Percentiles rank a stretch among this genome's conserved stretches.
phyloP scores from a whole-genome alignment of 108 stramenopile species.

The Stephanodiscus triporus region DNA sequence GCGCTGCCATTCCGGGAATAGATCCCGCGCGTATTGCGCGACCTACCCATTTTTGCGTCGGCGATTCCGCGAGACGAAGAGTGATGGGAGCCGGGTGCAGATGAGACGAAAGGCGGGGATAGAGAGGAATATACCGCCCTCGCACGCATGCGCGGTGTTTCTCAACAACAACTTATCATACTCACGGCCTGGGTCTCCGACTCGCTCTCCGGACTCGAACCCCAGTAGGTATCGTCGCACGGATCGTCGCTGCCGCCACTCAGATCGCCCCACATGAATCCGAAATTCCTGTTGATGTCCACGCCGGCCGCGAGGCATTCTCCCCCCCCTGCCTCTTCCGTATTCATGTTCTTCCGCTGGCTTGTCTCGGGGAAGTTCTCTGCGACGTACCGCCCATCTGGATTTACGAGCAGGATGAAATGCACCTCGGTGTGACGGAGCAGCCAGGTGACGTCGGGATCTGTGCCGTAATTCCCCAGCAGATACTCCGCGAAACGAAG shows the following conservation, averaged over 20 bases:
- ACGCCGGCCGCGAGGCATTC: conserved; percentile 32
- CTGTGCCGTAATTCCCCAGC: conserved; percentile 24
- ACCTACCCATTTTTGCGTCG: no score
- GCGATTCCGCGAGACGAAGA: no score
- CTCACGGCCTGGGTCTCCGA: conserved; percentile 54
- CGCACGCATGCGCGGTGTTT: no score
- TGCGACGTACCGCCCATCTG: conserved; percentile 57
- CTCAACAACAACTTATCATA: no score
- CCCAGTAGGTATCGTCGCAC: conserved; percentile 47
- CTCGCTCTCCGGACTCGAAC: conserved; percentile 48
- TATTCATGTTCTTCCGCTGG: conserved; percentile 59
- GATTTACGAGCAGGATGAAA: conserved; percentile 58
- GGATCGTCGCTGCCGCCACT: conserved; percentile 37
- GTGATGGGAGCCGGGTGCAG: neutral
- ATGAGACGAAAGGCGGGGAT: neutral
- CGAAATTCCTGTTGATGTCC: conserved; percentile 68
- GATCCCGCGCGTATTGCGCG: conserved; percentile 32
- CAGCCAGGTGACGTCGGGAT: conserved; percentile 51
- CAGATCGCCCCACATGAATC: conserved; percentile 57
- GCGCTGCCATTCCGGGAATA: conserved; percentile 55
- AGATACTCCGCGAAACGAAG: conserved; percentile 40
- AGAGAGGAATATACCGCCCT: no score
- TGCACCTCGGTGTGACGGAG: conserved; percentile 55
- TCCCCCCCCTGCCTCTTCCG: neutral
- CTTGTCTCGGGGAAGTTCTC: conserved; percentile 35